Percentiles rank a stretch among this genome's conserved stretches.
Conservation (phyloP, 257 asterid species). For the Solanum chaucha region DNA sequence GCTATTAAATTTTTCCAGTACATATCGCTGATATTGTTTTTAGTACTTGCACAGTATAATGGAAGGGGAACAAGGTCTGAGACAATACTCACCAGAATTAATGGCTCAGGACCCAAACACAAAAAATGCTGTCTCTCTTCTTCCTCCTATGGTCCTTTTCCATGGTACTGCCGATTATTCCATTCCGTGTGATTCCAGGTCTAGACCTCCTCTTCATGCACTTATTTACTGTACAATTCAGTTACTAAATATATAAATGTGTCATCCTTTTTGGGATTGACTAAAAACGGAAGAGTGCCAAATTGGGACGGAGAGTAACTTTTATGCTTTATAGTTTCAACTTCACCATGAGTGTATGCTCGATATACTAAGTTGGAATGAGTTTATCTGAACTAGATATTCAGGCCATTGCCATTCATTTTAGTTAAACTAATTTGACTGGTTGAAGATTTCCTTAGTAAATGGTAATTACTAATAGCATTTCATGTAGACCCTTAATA, state of each 20-base stretch:
- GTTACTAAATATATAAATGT: not conserved
- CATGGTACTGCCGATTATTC: constrained; percentile 95
- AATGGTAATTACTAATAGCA: not conserved
- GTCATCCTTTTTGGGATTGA: not conserved
- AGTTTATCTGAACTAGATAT: not conserved
- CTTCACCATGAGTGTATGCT: not conserved
- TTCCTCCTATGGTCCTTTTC: constrained; percentile 78
- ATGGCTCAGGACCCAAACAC: constrained; percentile 51
- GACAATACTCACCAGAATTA: constrained; percentile 72
- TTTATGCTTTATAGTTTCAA: not conserved
- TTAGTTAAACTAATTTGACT: not conserved
- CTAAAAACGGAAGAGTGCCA: not conserved
- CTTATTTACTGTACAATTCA: not conserved
- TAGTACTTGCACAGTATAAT: constrained; percentile 49
- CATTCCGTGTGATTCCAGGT: constrained; percentile 85
- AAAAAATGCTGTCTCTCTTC: constrained; percentile 49
- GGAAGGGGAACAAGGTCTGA: constrained; percentile 89
- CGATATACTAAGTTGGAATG: not conserved
- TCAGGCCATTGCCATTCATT: not conserved
- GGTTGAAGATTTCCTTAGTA: not conserved
- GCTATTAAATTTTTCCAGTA: not conserved
- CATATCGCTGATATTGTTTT: not conserved
- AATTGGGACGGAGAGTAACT: not conserved
- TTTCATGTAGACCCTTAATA: not conserved
- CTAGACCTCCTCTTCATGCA: not conserved